A percentile compares a stretch with the other conserved stretches of the same genome.
Conservation (phyloP, 352 stramenopile species). For the Phytophthora pseudosyringae region DNA sequence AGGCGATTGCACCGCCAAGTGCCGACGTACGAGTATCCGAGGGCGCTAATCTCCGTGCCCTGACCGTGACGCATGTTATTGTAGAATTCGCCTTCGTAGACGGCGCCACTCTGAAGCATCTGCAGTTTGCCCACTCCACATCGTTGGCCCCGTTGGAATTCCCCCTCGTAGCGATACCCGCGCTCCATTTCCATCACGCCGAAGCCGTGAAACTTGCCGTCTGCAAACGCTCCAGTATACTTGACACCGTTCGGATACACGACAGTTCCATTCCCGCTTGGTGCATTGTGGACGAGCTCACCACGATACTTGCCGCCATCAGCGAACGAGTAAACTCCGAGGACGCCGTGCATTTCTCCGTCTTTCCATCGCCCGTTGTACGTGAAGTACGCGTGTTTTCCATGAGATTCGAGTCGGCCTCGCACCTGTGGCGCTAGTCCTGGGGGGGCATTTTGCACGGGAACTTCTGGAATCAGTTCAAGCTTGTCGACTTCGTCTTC, state of each 20-base stretch:
- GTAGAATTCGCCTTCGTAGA: conserved; percentile 77
- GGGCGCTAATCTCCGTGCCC: conserved; percentile 62
- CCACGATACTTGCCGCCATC: conserved; percentile 75
- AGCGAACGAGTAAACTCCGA: conserved; percentile 75
- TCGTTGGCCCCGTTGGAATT: conserved; percentile 54
- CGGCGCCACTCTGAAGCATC: conserved; percentile 49
- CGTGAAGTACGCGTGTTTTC: conserved; percentile 68
- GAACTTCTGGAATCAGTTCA: conserved; percentile 55
- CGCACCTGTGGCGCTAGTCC: conserved; percentile 66
- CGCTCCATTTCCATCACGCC: conserved; percentile 62
- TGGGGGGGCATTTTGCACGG: conserved; percentile 43
- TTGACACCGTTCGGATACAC: conserved; percentile 77
- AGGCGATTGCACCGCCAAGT: conserved; percentile 66
- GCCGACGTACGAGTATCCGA: conserved; percentile 66
- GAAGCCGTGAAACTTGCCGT: conserved; percentile 69
- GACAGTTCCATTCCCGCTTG: conserved; percentile 53
- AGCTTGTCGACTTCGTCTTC: conserved; percentile 55
- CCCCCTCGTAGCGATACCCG: conserved; percentile 65
- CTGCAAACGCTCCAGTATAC: conserved; percentile 63
- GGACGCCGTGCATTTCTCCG: conserved; percentile 66
- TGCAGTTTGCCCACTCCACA: conserved; percentile 54
- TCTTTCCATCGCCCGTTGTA: conserved; percentile 77
- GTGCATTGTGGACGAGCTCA: conserved; percentile 50
- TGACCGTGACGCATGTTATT: conserved; percentile 65
- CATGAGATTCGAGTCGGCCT: conserved; percentile 67